A percentile compares a stretch with the other conserved stretches of the same genome.
phyloP scores from a whole-genome alignment of 2,329 filamentous ascomycete species.

The Emmonsiellopsis sp. region DNA sequence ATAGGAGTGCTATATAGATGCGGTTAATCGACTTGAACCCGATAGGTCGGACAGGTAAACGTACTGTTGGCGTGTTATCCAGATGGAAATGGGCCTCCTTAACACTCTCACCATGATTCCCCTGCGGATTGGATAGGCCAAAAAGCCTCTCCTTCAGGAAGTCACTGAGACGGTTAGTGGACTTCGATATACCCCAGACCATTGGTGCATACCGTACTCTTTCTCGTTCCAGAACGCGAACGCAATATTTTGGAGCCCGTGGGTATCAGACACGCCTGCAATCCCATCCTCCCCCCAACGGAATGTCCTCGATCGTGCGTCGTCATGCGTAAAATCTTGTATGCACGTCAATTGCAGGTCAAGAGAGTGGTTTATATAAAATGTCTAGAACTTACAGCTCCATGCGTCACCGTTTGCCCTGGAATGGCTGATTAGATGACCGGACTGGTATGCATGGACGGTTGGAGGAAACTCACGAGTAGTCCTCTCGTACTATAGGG shows the following conservation, averaged over 20 bases:
- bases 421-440: constrained; percentile 17
- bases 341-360: constrained; percentile 6
- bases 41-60: constrained; percentile 2
- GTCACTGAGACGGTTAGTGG: constrained; percentile 47
- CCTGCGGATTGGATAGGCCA: constrained; percentile 89
- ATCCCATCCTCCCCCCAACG: constrained; percentile 97
- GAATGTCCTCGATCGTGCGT: constrained; percentile 79
- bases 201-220: constrained; percentile 53
- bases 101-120: constrained; percentile 93
- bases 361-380: constrained; percentile 2
- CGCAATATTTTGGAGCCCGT: constrained; percentile 83
- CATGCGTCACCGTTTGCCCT: constrained; percentile 83
- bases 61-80: constrained; percentile 76
- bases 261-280: constrained; percentile 87
- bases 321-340: constrained; percentile 84
- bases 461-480: constrained; percentile 49
- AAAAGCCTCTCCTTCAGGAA: constrained; percentile 94
- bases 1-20: constrained; percentile 69
- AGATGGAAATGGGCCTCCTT: constrained; percentile 96
- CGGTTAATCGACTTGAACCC: constrained; percentile 20
- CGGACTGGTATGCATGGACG: neutral
- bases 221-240: constrained; percentile 98
- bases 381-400: constrained; percentile 61
- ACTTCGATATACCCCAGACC: neutral
- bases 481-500: constrained; percentile 73